Evolutionary conservation across 1,139 yeast genomes (phyloP).

Genomic region (Protomyces arabidopsidicola): DNA sequence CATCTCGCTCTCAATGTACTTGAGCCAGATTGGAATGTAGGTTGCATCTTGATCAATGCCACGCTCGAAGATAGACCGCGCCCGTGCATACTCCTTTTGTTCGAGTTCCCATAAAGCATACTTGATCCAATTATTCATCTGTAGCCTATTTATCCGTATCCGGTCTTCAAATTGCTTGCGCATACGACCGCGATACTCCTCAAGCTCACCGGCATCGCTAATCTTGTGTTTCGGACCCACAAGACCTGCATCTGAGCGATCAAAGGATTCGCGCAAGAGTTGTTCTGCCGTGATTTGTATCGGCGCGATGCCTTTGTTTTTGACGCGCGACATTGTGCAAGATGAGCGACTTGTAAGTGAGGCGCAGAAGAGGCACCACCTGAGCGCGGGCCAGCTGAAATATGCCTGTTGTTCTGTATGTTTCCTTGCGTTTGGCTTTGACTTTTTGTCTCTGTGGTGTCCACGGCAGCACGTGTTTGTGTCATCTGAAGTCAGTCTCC

Average conservation of each 20-base stretch:
- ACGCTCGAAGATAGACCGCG: constrained; percentile 82
- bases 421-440: too few species aligned
- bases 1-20: constrained; percentile 75
- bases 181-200: constrained; percentile 68
- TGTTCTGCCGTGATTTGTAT: constrained; percentile 56
- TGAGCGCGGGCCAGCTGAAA: too few species aligned
- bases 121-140: constrained; percentile 84
- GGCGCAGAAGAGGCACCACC: too few species aligned
- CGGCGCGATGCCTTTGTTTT: constrained; percentile 48
- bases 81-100: constrained; percentile 69
- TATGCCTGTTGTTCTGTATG: too few species aligned
- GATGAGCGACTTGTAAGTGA: too few species aligned
- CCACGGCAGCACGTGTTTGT: too few species aligned
- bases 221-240: constrained; percentile 47
- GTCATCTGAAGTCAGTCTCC: too few species aligned
- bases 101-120: constrained; percentile 86
- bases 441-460: too few species aligned
- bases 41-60: constrained; percentile 73
- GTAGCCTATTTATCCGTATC: constrained; percentile 71
- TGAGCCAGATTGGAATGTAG: constrained; percentile 78
- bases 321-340: constrained; percentile 35
- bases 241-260: constrained; percentile 45
- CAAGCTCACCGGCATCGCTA: constrained; percentile 40
- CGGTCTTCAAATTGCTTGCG: constrained; percentile 83
- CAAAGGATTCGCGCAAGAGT: constrained; percentile 54